Evolutionary conservation across 2,329 filamentous ascomycete genomes (phyloP), one percentile per base, ranked within the genome.

Genomic region (Apiospora kogelbergensis): DNA sequence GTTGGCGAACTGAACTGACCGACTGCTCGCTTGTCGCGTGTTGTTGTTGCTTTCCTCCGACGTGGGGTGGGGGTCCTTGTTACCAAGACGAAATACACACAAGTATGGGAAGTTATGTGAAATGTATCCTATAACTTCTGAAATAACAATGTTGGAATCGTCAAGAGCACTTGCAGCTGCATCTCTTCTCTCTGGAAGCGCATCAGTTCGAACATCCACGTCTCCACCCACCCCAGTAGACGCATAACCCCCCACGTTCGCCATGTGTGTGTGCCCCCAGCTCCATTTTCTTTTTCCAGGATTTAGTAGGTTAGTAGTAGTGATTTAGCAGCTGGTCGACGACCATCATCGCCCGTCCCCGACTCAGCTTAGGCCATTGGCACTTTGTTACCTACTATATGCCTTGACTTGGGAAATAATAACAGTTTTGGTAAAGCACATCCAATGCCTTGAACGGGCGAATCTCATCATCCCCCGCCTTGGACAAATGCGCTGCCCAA

Each of bases 401-500:
- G 17, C 15, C 6, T 33, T 37, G 26, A 2, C 26, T 37, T 37
- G 7, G 2, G 7, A 11, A 13, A 7, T 37, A 13, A n/a, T 15
- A 15, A 37, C 6, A 30, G n/a, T n/a, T 22, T n/a, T 37, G 2
- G 1, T 2, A 5, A 13, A 11, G 37, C 17, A n/a, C 30, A 6
- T 60, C 53, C 53, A n/a, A 60, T 60, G 53, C 53, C 53, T 37
- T 60, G 53, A 60, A n/a, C 2, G 22, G 2, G 15, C 24, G 7
- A 6, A n/a, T 2, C 46, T 22, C 6, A 13, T 37, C 7, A n/a
- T n/a, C 40, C 2, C 37, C 11, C 37, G 37, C 26, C 40, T 48
- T 63, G 67, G 66, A 41, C n/a, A n/a, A 60, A 77, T 78, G 76
- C 69, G 72, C 71, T 68, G 17, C 13, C 10, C 26, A 30, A 57